A percentile compares a stretch with the other conserved stretches of the same genome.
phyloP scores from a whole-genome alignment of 345 rosid genomes.

The Alliaria petiolata region DNA sequence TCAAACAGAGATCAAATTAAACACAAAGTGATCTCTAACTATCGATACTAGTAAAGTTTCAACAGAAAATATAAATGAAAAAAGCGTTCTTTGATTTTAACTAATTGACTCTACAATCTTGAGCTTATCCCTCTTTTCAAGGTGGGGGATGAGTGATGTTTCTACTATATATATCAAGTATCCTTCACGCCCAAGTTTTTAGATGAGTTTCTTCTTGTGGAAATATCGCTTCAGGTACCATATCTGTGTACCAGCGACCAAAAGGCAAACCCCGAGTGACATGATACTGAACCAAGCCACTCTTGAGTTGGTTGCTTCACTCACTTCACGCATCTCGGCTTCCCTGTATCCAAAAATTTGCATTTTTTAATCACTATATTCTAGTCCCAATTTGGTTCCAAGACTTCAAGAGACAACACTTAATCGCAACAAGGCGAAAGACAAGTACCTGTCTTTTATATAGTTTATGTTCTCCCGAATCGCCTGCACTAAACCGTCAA shows the following conservation, averaged over 20 bases:
- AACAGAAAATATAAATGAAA: slow-evolving; percentile 6
- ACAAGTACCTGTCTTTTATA: slow-evolving; percentile 55
- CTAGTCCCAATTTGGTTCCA: not conserved
- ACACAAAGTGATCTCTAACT: slow-evolving; percentile 28
- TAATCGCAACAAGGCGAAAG: not conserved
- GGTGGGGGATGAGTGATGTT: slow-evolving; percentile 13
- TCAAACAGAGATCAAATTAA: slow-evolving; percentile 11
- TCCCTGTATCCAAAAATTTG: slow-evolving; percentile 51
- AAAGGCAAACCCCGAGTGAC: slow-evolving; percentile 66
- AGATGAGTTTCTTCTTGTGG: slow-evolving; percentile 74
- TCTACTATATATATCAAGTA: slow-evolving; percentile 20
- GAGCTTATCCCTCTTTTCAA: slow-evolving; percentile 18
- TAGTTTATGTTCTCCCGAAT: slow-evolving; percentile 57
- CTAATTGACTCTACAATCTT: slow-evolving; percentile 26
- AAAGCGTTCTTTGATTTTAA: not conserved
- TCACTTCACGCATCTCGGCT: slow-evolving; percentile 66
- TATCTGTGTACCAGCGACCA: slow-evolving; percentile 51
- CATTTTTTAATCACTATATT: not conserved
- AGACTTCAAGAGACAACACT: not conserved
- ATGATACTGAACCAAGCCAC: slow-evolving; percentile 82
- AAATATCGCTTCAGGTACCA: slow-evolving; percentile 63
- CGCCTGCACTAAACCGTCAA: slow-evolving; percentile 59
- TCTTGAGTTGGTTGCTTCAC: slow-evolving; percentile 62
- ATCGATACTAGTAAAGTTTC: not conserved
- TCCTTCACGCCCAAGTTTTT: slow-evolving; percentile 15